Evolutionary conservation across 192 early-diverging fungal species (phyloP).

Genomic region (Coemansia sp.): DNA sequence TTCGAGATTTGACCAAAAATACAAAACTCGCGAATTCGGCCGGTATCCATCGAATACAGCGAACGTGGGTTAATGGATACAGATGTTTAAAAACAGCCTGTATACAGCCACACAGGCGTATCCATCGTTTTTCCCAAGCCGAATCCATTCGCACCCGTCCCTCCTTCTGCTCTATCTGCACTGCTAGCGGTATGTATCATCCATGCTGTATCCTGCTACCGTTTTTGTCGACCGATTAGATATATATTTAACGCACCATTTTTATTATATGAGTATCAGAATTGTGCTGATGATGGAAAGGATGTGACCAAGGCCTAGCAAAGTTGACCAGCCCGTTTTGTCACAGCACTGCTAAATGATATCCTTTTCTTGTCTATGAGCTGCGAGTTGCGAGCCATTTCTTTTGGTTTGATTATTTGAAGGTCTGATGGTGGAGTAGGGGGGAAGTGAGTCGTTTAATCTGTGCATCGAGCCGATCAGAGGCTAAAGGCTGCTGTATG

Average conservation of each 20-base stretch:
- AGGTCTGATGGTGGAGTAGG: no score
- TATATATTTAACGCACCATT: conserved; percentile 17
- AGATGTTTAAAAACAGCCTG: no score
- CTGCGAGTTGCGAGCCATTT: neutral
- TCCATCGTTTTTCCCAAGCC: conserved; percentile 4
- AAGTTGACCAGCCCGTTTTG: neutral
- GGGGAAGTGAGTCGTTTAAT: neutral
- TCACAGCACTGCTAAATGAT: neutral
- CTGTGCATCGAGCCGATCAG: no score
- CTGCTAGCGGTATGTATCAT: neutral
- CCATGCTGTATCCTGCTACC: conserved; percentile 5
- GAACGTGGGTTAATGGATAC: no score
- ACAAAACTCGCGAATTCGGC: no score
- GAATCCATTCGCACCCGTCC: neutral
- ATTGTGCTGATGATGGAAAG: conserved; percentile 28
- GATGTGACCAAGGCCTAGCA: conserved; percentile 13
- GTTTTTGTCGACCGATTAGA: neutral
- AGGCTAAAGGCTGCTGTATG: no score
- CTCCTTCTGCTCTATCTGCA: neutral
- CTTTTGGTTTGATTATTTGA: neutral
- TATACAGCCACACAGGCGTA: no score
- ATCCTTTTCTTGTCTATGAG: neutral
- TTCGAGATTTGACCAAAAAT: no score
- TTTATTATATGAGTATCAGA: conserved; percentile 26
- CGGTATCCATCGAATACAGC: neutral